Percentiles rank a stretch among this genome's conserved stretches.
These are phyloP conservation scores for Colletotrichum echinochloae DNA, from an alignment of 2,329 filamentous ascomycete genomes.

Conservation along the genomic window DNA sequence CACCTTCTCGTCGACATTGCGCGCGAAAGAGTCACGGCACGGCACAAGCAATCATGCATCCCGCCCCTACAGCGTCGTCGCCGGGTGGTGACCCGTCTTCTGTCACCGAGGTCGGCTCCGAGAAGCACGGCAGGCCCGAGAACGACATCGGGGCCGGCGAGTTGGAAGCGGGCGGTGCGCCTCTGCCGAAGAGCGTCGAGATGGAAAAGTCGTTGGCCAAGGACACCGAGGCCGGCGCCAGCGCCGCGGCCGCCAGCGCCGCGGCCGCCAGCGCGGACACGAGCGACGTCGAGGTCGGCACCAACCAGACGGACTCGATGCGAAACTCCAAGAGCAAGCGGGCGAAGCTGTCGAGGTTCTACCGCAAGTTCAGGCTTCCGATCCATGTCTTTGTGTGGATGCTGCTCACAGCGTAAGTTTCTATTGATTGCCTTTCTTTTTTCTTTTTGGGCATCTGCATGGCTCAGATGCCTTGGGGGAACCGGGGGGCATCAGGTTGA, in stretches of 20 bases:
- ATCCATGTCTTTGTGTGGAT: constrained; percentile 30
- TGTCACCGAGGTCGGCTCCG: neutral
- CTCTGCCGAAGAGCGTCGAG: neutral
- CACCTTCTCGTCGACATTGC: constrained; percentile 9
- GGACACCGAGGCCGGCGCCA: neutral
- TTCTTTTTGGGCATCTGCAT: neutral
- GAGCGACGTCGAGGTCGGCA: constrained; percentile 28
- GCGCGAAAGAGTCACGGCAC: constrained; percentile 6
- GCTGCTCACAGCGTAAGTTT: constrained; percentile 33
- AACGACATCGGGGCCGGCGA: constrained; percentile 7
- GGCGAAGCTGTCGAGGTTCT: neutral
- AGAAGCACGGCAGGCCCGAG: constrained; percentile 14
- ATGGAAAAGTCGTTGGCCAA: constrained; percentile 1
- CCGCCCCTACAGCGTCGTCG: constrained; percentile 14
- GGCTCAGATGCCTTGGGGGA: neutral
- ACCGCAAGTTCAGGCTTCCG: constrained; percentile 26
- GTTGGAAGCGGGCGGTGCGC: neutral
- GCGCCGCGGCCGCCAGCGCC: neutral
- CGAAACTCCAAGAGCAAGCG: constrained; percentile 14
- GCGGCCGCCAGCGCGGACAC: constrained; percentile 1
- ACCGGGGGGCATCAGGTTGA: constrained; percentile 5
- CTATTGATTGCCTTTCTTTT: neutral
- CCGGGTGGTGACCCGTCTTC: constrained; percentile 12
- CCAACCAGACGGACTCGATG: constrained; percentile 13
- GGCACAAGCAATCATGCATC: constrained; percentile 18